phyloP scores from a whole-genome alignment of 2,329 filamentous ascomycete genomes.

The Fusarium robinianum region DNA sequence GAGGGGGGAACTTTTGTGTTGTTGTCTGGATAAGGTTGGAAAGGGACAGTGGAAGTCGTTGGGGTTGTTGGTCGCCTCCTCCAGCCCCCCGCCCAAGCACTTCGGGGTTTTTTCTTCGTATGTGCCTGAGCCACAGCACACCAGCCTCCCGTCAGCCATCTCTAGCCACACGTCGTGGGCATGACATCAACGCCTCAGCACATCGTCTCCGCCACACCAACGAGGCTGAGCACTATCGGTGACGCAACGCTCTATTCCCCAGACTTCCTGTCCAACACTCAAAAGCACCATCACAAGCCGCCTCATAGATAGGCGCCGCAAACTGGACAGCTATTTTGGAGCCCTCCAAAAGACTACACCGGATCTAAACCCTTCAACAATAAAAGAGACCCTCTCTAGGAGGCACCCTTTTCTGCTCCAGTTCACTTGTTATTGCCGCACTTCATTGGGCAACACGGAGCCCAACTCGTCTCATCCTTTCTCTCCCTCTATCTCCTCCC shows the following conservation, averaged over 20 bases:
- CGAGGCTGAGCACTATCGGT: slow-evolving; percentile 26
- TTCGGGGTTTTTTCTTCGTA: background rate
- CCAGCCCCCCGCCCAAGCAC: no score
- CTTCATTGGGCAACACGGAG: slow-evolving; percentile 19
- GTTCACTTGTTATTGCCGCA: slow-evolving; percentile 1
- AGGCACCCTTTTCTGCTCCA: background rate
- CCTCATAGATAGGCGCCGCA: slow-evolving; percentile 9
- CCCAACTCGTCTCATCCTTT: slow-evolving; percentile 4
- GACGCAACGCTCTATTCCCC: slow-evolving; percentile 27
- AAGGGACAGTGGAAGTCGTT: background rate
- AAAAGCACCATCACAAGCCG: slow-evolving; percentile 2
- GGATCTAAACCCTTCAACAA: background rate
- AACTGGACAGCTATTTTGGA: slow-evolving; percentile 17
- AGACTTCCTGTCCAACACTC: slow-evolving; percentile 12
- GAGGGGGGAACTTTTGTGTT: no score
- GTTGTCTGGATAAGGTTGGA: no score
- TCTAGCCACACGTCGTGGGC: no score
- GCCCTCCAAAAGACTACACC: slow-evolving; percentile 4
- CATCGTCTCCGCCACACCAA: slow-evolving; percentile 2
- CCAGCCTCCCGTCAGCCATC: background rate
- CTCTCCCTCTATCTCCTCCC: slow-evolving; percentile 1
- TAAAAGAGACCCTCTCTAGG: no score
- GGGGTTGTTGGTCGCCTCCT: no score
- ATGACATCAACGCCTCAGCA: background rate
- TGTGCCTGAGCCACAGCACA: background rate